Evolutionary conservation across 2,329 filamentous ascomycete genomes (phyloP).

Genomic region (Sclerotinia borealis): DNA sequence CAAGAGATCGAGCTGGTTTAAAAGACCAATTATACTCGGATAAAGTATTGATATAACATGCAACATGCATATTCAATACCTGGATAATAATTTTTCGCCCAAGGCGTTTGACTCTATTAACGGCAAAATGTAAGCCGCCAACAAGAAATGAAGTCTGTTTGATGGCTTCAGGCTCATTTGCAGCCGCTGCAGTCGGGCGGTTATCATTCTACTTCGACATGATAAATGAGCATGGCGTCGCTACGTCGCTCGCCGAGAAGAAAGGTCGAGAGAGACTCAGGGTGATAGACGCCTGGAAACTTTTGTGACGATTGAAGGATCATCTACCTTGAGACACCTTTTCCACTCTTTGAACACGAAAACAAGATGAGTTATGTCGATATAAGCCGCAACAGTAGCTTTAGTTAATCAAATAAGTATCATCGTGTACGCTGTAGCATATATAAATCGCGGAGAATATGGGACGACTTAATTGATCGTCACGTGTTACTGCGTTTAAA

Average conservation of each 20-base stretch:
- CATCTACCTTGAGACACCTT: background rate
- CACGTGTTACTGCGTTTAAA: background rate
- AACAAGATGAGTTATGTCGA: background rate
- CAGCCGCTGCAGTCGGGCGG: background rate
- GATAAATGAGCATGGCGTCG: background rate
- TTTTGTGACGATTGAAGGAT: background rate
- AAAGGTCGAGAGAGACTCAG: background rate
- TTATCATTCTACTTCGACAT: background rate
- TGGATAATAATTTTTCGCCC: background rate
- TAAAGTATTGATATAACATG: background rate
- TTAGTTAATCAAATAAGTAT: background rate
- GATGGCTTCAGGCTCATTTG: background rate
- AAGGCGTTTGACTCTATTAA: background rate
- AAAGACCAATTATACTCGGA: background rate
- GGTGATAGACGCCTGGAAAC: background rate
- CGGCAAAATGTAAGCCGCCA: background rate
- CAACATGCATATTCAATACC: background rate
- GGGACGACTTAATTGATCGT: background rate
- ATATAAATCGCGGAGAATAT: background rate
- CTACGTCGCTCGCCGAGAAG: background rate
- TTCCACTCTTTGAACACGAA: background rate
- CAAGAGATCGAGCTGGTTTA: background rate
- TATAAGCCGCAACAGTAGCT: background rate
- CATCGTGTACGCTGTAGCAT: background rate
- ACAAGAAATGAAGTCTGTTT: background rate